These are phyloP conservation scores for Camellia japonica DNA, from an alignment of 148 eudicot species.

Conservation along the genomic window DNA sequence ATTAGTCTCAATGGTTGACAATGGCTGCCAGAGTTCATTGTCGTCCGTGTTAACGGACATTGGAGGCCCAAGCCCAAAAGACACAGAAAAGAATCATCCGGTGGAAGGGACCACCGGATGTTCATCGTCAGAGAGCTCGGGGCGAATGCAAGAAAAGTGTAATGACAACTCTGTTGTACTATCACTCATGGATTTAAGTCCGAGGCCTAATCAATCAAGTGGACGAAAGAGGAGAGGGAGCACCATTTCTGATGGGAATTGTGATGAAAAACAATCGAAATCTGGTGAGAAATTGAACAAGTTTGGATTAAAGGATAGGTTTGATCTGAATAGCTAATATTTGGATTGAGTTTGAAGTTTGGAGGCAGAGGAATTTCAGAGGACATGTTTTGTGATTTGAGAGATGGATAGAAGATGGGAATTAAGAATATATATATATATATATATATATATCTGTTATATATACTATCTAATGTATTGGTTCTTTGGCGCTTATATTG, in stretches of 20 bases:
- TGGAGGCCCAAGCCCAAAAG: constrained; percentile 37
- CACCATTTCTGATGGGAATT: constrained; percentile 34
- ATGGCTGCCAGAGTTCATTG: constrained; percentile 42
- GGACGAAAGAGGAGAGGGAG: constrained; percentile 48
- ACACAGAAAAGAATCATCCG: constrained; percentile 26
- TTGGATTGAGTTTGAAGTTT: constrained; percentile 50
- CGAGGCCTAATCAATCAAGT: constrained; percentile 4
- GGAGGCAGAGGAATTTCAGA: constrained; percentile 34
- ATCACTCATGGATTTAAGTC: constrained; percentile 38
- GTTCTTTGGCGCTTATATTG: constrained; percentile 7
- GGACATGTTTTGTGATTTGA: constrained; percentile 26
- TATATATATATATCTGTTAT: constrained; percentile 3
- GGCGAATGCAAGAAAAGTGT: constrained; percentile 31
- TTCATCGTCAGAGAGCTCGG: constrained; percentile 73
- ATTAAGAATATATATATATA: too few species aligned
- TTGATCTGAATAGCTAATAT: constrained; percentile 72
- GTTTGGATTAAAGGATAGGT: constrained; percentile 30
- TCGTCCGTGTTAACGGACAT: constrained; percentile 59
- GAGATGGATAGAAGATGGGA: constrained; percentile 20
- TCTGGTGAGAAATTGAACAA: constrained; percentile 26
- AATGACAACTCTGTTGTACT: constrained; percentile 22
- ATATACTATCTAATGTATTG: constrained; percentile 12
- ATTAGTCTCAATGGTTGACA: constrained; percentile 67
- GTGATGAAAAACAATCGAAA: constrained; percentile 21
- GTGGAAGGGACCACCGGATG: constrained; percentile 22